Conservation (phyloP, 192 early-diverging fungal species). For the Dissophora globulifera region DNA sequence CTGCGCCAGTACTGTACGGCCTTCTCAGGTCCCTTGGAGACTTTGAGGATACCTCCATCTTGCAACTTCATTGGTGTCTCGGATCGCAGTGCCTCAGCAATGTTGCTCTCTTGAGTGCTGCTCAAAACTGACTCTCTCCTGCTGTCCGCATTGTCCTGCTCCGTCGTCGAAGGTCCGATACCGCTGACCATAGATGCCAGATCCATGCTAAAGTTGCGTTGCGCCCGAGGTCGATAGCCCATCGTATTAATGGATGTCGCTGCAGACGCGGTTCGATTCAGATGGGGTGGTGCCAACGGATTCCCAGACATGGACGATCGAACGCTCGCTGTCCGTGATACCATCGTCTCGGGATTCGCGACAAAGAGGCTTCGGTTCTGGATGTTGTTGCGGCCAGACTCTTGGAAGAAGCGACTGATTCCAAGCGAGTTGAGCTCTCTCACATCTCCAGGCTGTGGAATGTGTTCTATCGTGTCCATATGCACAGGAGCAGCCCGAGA, state of each 20-base stretch:
- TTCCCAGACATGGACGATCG: constrained; percentile 25
- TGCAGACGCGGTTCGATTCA: constrained; percentile 10
- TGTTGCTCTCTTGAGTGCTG: constrained; percentile 24
- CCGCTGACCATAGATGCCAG: constrained; percentile 19
- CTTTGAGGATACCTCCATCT: constrained; percentile 35
- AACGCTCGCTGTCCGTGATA: constrained; percentile 23
- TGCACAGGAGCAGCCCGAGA: constrained; percentile 13
- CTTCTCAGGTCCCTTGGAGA: constrained; percentile 52
- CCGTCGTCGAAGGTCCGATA: constrained; percentile 11
- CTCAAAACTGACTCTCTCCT: constrained; percentile 10
- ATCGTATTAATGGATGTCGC: constrained; percentile 16
- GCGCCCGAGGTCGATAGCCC: background rate
- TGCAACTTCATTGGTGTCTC: constrained; percentile 33
- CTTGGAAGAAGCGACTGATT: constrained; percentile 48
- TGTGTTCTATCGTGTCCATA: constrained; percentile 8
- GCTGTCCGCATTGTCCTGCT: constrained; percentile 7
- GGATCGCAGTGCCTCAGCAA: constrained; percentile 25
- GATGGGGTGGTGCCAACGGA: constrained; percentile 2
- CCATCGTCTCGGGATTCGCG: constrained; percentile 33
- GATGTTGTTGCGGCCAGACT: constrained; percentile 38
- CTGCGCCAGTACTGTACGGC: constrained; percentile 51
- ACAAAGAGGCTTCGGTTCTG: constrained; percentile 36
- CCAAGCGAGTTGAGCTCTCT: constrained; percentile 43
- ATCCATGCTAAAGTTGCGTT: constrained; percentile 16
- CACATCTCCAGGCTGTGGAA: constrained; percentile 30